Percentiles rank a stretch among this genome's conserved stretches.
phyloP scores from a whole-genome alignment of 306 rosid genomes.

The Ochetophila trinervis region DNA sequence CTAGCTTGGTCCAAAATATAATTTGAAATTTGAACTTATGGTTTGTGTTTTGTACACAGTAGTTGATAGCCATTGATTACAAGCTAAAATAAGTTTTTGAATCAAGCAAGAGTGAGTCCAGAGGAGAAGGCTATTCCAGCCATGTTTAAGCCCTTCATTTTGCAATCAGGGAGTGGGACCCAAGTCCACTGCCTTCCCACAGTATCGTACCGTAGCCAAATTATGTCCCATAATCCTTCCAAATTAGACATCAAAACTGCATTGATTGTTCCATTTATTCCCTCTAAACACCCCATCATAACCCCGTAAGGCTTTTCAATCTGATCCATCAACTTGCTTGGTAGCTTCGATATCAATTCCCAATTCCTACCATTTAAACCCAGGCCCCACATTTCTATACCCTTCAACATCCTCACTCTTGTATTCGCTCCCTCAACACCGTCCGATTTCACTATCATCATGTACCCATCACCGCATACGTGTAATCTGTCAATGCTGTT shows the following conservation, averaged over 20 bases:
- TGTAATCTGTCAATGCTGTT: slow-evolving; percentile 39
- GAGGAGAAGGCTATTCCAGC: slow-evolving; percentile 63
- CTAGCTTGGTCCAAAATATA: too few species aligned
- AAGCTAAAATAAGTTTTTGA: neutral
- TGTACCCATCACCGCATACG: slow-evolving; percentile 66
- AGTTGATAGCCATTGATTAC: too few species aligned
- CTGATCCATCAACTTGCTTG: slow-evolving; percentile 24
- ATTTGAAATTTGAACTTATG: too few species aligned
- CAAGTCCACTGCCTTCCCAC: slow-evolving; percentile 33
- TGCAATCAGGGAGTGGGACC: slow-evolving; percentile 55
- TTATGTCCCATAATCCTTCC: slow-evolving; percentile 55
- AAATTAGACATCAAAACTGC: slow-evolving; percentile 49
- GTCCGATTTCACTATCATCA: slow-evolving; percentile 52
- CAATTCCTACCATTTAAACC: slow-evolving; percentile 34
- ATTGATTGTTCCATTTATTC: slow-evolving; percentile 38
- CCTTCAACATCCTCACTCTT: slow-evolving; percentile 30
- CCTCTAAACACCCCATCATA: slow-evolving; percentile 67
- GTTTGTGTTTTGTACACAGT: too few species aligned
- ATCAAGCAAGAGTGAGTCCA: slow-evolving; percentile 42
- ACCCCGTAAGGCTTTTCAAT: slow-evolving; percentile 50
- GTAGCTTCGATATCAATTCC: slow-evolving; percentile 40
- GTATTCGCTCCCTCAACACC: neutral
- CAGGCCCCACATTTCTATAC: slow-evolving; percentile 56
- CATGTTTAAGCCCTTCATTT: slow-evolving; percentile 59
- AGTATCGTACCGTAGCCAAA: slow-evolving; percentile 41